Base-by-base conservation (phyloP, 208 protist genomes). In the Trichomonas gallinae region DNA sequence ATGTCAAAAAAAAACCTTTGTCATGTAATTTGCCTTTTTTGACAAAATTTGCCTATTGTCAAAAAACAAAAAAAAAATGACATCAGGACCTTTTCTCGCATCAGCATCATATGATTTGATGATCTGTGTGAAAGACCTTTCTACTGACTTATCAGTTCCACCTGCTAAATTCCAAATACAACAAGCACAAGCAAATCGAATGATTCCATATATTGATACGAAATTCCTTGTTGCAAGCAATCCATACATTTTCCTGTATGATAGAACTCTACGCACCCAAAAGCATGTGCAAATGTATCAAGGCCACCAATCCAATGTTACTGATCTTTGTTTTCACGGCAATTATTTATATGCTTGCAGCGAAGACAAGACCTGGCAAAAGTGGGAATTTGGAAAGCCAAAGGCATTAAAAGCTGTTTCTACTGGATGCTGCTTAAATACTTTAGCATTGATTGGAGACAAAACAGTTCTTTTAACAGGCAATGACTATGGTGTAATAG, bases 121-220 rank as follows among this genome's bases (percentile, higher is more conserved):
- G 8, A 93, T 93, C 34, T 93, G 40, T 34, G 40, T 93, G 6
- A 93, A 21, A 40, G 87, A 93, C 46, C 17, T 93, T 38, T 23
- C 40, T 2, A 58, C 23, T 31, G 87, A 93, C n/a, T 31, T n/a
- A 44, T 21, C 34, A 0, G 40, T 26, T 38, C 11, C 11, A 72
- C 44, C 44, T 11, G 17, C 45, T 51, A 93, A 93, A 38, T 58
- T 93, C 31, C 8, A 26, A 4, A 13, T 93, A 0, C 40, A 48
- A 15, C 42, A 93, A 48, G 87, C 87, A 38, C 87, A 93, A 93
- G 87, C 87, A 15, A 93, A 93, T 93, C 26, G 87, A n/a, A 93
- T 93, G 10, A 93, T 93, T 42, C 15, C 15, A 51, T 51, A 48
- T n/a, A 17, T 42, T n/a, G 87, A 40, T 8, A 38, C 11, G 17